These are phyloP conservation scores for Schizophyllum amplum DNA, from an alignment of 1,284 basidiomycete genomes.

Conservation along the genomic window DNA sequence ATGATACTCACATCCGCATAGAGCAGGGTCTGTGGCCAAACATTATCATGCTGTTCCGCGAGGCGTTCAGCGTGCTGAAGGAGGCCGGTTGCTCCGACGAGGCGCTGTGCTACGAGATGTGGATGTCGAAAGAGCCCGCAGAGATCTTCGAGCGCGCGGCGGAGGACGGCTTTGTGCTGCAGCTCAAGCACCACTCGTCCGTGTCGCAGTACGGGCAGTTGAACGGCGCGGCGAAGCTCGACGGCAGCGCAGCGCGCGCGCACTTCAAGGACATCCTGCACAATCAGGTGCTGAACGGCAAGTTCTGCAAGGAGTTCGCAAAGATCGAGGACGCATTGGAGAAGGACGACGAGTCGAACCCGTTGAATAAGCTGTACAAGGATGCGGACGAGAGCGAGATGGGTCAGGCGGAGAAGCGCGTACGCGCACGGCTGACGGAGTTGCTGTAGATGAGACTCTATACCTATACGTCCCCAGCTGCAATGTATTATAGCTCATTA, in stretches of 20 bases:
- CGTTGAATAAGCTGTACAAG: constrained; percentile 45
- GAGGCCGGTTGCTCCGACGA: constrained; percentile 63
- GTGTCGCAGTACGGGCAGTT: constrained; percentile 60
- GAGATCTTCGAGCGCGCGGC: constrained; percentile 63
- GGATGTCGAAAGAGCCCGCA: constrained; percentile 69
- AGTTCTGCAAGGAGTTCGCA: constrained; percentile 49
- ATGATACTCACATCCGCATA: constrained; percentile 3
- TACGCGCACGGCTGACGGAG: constrained; percentile 39
- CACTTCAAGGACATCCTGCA: constrained; percentile 55
- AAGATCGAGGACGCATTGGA: constrained; percentile 52
- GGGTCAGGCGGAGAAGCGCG: constrained; percentile 51
- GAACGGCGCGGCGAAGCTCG: constrained; percentile 46
- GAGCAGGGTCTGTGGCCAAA: constrained; percentile 64
- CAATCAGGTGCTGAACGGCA: constrained; percentile 54
- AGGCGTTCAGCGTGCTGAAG: constrained; percentile 54
- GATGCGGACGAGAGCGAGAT: constrained; percentile 44
- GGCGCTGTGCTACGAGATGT: constrained; percentile 63
- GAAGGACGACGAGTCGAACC: constrained; percentile 47
- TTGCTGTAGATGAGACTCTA: constrained; percentile 29
- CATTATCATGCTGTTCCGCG: constrained; percentile 56
- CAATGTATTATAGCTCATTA: background rate
- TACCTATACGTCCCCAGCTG: background rate
- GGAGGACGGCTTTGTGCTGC: constrained; percentile 51
- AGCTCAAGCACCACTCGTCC: constrained; percentile 55
- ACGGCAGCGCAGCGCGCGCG: constrained; percentile 36